Base-by-base conservation (phyloP, 2,329 filamentous ascomycete species). In the Xylaria arbuscula region DNA sequence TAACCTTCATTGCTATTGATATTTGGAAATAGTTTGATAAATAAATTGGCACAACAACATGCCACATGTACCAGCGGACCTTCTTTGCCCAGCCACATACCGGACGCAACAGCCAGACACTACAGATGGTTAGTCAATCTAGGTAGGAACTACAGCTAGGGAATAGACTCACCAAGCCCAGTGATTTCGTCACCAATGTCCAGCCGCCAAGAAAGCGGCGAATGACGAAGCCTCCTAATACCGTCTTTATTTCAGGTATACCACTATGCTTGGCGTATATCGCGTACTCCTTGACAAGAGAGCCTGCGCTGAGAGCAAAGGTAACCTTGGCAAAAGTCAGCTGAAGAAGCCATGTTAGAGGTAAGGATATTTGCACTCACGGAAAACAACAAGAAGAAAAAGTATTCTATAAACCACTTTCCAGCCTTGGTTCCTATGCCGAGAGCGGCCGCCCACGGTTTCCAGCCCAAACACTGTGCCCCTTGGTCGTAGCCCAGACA, bases 181-280 rank as follows among this genome's bases (percentile, higher is more conserved):
- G 80, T 1, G 94, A 97, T 79, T 98, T 98, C 64, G 94, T 94
- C 36, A 93, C 80, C 77, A 98, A 83, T 1, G 95, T 98, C 94
- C 94, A 98, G 38, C 86, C 85, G 10, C 94, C 93, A 76, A 98
- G 84, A 75, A 98, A 97, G 67, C 90, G 88, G 69, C 90, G 88
- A 70, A 99, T 98, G 38, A 99, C 91, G 79, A 98, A 98, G 6
- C 95, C 95, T 48, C 95, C 95, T 62, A 99, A 83, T 9, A 99
- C 89, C 2, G 94, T 98, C 84, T 99, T 99, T 81, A 99, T 97
- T 83, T 99, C 95, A 6, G 95, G 94, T 74, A 99, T 98, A 81
- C 95, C 95, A 78, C 93, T 97, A 77, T 98, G 95, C 78, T 92
- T 95, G 56, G 95, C 95, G 80, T 97, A 93, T 5, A 92, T 85